Evolutionary conservation across 2,329 filamentous ascomycete genomes (phyloP).

Genomic region (Coniochaeta sp.): DNA sequence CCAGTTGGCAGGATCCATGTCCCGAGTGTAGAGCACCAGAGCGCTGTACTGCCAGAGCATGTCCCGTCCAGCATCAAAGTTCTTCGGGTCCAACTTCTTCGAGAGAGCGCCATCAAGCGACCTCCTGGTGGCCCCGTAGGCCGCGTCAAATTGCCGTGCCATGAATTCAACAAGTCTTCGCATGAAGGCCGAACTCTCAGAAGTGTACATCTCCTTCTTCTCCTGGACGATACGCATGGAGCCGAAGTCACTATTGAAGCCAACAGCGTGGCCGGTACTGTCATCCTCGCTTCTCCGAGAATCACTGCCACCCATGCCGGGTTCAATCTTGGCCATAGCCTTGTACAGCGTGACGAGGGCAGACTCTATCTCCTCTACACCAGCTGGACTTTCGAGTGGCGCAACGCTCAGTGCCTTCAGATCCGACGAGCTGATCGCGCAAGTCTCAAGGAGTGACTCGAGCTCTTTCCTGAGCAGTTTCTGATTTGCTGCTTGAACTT

Average conservation of each 20-base stretch:
- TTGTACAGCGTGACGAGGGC: conserved; percentile 79
- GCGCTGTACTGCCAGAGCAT: conserved; percentile 83
- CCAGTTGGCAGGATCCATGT: conserved; percentile 79
- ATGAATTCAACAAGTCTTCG: conserved; percentile 75
- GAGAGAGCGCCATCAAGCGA: conserved; percentile 52
- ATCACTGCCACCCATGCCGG: conserved; percentile 34
- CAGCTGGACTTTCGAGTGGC: conserved; percentile 62
- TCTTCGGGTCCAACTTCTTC: conserved; percentile 61
- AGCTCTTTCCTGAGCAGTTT: conserved; percentile 88
- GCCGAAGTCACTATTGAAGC: conserved; percentile 66
- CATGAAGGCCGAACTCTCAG: conserved; percentile 70
- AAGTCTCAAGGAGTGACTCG: conserved; percentile 79
- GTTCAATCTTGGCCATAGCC: conserved; percentile 90
- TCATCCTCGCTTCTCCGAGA: conserved; percentile 39
- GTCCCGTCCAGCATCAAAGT: conserved; percentile 65
- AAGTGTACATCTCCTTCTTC: conserved; percentile 82
- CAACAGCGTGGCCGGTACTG: conserved; percentile 36
- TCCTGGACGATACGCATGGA: conserved; percentile 92
- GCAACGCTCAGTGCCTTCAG: conserved; percentile 67
- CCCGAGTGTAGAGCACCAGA: conserved; percentile 78
- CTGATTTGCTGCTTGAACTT: conserved; percentile 95
- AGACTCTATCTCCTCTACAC: conserved; percentile 69
- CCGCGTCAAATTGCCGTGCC: conserved; percentile 69
- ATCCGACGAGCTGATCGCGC: conserved; percentile 73
- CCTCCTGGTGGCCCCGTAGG: conserved; percentile 62